Conservation (phyloP, 768 basidiomycete genomes). For the Rossbeevera mucosa region DNA sequence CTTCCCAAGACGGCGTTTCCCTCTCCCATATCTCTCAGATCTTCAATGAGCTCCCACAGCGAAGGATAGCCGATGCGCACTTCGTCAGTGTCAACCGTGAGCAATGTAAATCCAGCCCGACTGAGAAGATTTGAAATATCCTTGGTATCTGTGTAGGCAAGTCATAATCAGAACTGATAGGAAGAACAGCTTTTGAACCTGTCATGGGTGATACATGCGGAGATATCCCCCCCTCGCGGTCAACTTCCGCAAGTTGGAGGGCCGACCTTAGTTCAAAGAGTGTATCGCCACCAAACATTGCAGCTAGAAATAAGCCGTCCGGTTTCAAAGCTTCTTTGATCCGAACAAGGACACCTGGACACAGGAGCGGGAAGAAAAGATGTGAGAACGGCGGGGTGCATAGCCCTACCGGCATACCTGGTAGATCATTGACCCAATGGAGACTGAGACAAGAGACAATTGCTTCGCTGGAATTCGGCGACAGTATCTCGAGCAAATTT, state of each 20-base stretch:
- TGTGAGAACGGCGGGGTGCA: background rate
- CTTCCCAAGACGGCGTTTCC: conserved; percentile 85
- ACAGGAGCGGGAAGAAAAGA: background rate
- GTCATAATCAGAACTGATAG: conserved; percentile 3
- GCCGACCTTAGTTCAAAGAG: conserved; percentile 94
- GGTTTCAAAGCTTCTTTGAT: conserved; percentile 80
- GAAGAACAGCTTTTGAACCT: conserved; percentile 42
- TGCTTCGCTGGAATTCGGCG: conserved; percentile 79
- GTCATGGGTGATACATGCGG: conserved; percentile 98
- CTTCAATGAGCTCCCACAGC: conserved; percentile 94
- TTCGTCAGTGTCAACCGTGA: conserved; percentile 96
- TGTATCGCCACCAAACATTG: conserved; percentile 94
- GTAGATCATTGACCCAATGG: conserved; percentile 98
- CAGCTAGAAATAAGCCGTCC: conserved; percentile 92
- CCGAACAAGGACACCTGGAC: conserved; percentile 74
- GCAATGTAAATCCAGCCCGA: conserved; percentile 87
- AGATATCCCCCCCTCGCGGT: conserved; percentile 95
- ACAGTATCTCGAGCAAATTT: conserved; percentile 58
- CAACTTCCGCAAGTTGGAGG: conserved; percentile 88
- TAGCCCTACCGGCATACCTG: conserved; percentile 50
- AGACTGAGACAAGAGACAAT: conserved; percentile 87
- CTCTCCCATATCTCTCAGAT: conserved; percentile 96
- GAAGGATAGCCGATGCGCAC: conserved; percentile 85
- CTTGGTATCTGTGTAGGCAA: conserved; percentile 61
- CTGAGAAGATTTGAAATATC: conserved; percentile 91